A percentile compares a stretch with the other conserved stretches of the same genome.
Evolutionary conservation across 805 yeast species (phyloP).

Genomic region (Candida michaelii): DNA sequence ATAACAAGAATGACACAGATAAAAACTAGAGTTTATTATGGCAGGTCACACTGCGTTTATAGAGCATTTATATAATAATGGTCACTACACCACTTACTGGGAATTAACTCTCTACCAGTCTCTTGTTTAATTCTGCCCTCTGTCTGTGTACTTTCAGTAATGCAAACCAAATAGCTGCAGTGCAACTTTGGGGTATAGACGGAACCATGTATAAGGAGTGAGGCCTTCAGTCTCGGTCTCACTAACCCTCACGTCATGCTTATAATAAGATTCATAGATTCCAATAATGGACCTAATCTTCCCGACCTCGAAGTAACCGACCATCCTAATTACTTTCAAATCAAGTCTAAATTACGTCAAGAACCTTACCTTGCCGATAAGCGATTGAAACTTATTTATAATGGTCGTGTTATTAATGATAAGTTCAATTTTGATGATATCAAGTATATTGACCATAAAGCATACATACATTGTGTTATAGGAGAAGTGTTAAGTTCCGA

Average conservation of each 20-base stretch:
- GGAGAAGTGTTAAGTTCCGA: constrained; percentile 61
- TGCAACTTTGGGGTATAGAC: no score
- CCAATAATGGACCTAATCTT: constrained; percentile 10
- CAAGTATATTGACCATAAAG: constrained; percentile 12
- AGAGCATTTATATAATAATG: no score
- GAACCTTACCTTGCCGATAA: constrained; percentile 31
- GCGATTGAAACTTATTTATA: constrained; percentile 64
- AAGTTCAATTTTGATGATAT: constrained; percentile 53
- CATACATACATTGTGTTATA: constrained; percentile 78
- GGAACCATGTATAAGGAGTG: no score
- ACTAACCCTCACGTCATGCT: constrained; percentile 4
- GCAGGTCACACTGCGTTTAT: no score
- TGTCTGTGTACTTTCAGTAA: no score
- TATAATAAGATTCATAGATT: constrained; percentile 16
- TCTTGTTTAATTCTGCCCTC: no score
- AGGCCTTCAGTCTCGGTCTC: no score
- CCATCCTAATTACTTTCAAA: constrained; percentile 10
- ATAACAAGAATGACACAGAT: no score
- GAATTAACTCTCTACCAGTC: no score
- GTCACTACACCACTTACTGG: no score
- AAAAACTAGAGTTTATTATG: no score
- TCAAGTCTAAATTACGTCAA: constrained; percentile 24
- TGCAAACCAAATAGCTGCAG: no score
- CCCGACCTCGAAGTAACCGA: constrained; percentile 2
- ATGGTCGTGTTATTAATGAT: constrained; percentile 64